A percentile compares a stretch with the other conserved stretches of the same genome.
Conservation (phyloP, 257 asterid genomes). For the Orobanche coerulescens region DNA sequence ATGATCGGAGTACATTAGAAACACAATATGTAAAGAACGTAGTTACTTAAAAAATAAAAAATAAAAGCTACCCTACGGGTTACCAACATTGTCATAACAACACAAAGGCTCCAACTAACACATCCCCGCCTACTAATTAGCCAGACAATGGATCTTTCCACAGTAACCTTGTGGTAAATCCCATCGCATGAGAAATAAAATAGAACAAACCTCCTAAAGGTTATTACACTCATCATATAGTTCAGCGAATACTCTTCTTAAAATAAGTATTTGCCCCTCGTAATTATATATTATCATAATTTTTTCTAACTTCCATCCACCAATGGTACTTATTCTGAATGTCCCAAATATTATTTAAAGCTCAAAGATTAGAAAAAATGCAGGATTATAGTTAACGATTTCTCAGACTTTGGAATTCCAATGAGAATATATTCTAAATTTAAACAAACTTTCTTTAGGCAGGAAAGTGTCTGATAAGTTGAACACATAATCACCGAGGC, state of each 20-base stretch:
- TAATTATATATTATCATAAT: no score
- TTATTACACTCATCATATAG: conserved; percentile 1
- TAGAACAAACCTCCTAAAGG: conserved; percentile 12
- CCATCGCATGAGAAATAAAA: conserved; percentile 2
- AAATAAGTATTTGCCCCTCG: conserved; percentile 3
- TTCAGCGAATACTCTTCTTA: background rate
- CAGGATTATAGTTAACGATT: background rate
- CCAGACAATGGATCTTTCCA: background rate
- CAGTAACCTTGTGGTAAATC: no score
- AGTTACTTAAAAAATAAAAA: no score
- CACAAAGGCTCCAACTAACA: background rate
- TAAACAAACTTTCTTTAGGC: background rate
- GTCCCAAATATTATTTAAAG: conserved; percentile 2
- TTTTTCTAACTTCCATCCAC: background rate
- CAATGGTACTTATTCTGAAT: conserved; percentile 1
- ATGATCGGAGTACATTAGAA: conserved; percentile 14
- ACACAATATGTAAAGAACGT: no score
- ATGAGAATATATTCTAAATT: background rate
- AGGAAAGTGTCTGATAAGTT: background rate
- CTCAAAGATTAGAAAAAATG: background rate
- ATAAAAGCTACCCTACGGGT: no score
- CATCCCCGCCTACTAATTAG: background rate
- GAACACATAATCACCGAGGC: background rate
- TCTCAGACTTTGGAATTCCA: background rate
- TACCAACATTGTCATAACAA: background rate